Conservation (phyloP, 345 rosid genomes). For the Citrus reticulata region DNA sequence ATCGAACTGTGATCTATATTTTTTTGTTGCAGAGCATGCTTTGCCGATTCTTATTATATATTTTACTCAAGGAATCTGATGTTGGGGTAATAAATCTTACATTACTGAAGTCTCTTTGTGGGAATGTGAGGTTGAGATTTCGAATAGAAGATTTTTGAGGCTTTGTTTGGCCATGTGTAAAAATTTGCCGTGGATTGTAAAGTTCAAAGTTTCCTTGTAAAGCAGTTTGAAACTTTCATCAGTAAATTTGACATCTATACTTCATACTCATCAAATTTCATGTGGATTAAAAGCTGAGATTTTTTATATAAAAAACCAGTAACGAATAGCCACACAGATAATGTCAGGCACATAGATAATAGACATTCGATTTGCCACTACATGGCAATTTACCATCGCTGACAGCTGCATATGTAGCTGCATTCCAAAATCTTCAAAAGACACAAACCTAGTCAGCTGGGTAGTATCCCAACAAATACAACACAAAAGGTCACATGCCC, state of each 20-base stretch:
- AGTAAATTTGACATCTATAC: background rate
- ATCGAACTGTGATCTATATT: too few relatives aligned
- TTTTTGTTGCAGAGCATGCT: too few relatives aligned
- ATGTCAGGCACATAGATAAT: background rate
- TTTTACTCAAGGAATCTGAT: too few relatives aligned
- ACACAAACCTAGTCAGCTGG: constrained; percentile 8
- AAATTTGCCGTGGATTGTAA: background rate
- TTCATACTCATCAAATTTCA: background rate
- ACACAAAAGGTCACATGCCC: constrained; percentile 1
- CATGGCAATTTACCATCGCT: background rate
- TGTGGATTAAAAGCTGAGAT: background rate
- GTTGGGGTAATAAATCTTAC: background rate
- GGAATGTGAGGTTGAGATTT: background rate
- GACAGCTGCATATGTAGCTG: background rate
- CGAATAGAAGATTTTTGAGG: background rate
- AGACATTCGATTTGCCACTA: background rate
- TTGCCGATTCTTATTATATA: too few relatives aligned
- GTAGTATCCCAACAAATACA: constrained; percentile 5
- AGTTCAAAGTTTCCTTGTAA: background rate
- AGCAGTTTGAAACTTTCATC: background rate
- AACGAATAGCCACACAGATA: background rate
- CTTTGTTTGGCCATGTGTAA: background rate
- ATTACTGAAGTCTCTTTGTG: background rate
- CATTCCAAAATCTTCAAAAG: background rate
- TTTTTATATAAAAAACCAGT: background rate